These are phyloP conservation scores for Termitomyces sp. DNA, from an alignment of 768 basidiomycete species.

Conservation along the genomic window DNA sequence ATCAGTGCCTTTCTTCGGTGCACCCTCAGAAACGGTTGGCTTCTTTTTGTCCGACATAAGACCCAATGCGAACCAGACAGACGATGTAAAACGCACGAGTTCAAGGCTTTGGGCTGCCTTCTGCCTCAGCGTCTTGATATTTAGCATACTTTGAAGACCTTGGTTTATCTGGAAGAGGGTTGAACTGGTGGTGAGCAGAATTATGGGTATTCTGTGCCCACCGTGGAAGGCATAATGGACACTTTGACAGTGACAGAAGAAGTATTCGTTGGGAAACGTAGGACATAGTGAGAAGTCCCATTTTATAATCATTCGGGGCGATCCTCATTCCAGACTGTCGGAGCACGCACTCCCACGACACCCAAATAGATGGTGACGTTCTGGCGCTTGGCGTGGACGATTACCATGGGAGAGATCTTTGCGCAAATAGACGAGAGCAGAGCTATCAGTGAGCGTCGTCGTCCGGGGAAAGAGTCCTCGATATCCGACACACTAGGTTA, in stretches of 20 bases:
- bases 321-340: not conserved
- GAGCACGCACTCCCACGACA: not conserved
- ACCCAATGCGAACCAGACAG: not conserved
- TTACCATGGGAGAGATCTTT: not conserved
- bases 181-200: not conserved
- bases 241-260: not conserved
- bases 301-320: constrained; percentile 8
- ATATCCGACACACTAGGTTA: not conserved
- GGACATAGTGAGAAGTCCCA: not conserved
- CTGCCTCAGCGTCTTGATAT: constrained; percentile 7
- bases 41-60: constrained; percentile 6
- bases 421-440: too few species aligned
- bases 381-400: not conserved
- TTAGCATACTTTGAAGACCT: constrained; percentile 1
- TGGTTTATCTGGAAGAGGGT: constrained; percentile 2
- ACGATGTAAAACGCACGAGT: constrained; percentile 3
- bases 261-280: not conserved
- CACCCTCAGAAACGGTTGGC: not conserved
- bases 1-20: constrained; percentile 1
- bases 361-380: not conserved
- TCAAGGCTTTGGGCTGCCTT: constrained; percentile 12
- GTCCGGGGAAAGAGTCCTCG: not conserved
- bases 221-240: not conserved
- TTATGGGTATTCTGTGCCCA: not conserved
- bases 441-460: too few species aligned